Evolutionary conservation across 164 flowering plant species (phyloP).

Genomic region (Pachysandra terminalis): DNA sequence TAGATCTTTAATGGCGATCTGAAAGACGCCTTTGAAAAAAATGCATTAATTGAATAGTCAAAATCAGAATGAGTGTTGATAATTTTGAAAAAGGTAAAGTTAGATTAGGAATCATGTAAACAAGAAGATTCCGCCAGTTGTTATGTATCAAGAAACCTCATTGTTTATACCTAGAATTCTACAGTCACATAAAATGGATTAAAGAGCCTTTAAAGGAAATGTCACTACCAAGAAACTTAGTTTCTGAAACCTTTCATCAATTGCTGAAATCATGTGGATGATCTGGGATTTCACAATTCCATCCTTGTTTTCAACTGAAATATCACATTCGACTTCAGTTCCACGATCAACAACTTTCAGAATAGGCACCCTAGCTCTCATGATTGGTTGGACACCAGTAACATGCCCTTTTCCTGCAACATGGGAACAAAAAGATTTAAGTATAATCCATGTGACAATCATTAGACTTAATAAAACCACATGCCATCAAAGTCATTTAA

Average conservation of each 20-base stretch:
- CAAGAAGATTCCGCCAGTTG: not conserved
- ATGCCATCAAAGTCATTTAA: not conserved
- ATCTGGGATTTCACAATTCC: constrained; percentile 59
- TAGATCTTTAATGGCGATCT: not conserved
- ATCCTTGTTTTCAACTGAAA: constrained; percentile 68
- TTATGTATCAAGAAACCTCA: not conserved
- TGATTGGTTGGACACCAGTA: constrained; percentile 39
- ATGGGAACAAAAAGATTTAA: not conserved
- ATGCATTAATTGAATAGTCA: not conserved
- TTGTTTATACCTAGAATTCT: too few relatives aligned
- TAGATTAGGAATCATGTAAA: not conserved
- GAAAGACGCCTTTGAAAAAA: not conserved
- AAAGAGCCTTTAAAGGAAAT: not conserved
- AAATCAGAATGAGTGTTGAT: not conserved
- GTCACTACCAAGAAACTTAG: constrained; percentile 52
- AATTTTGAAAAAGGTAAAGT: not conserved
- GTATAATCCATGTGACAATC: not conserved
- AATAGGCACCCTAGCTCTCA: constrained; percentile 68
- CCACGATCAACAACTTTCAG: constrained; percentile 54
- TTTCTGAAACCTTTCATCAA: constrained; percentile 67
- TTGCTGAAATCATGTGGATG: constrained; percentile 42
- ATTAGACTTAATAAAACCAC: not conserved
- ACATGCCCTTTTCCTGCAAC: constrained; percentile 51
- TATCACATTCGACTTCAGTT: constrained; percentile 68
- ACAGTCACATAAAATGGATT: not conserved